Percentiles rank a stretch among this genome's conserved stretches.
These are phyloP conservation scores for Dictyostelium brefeldianum DNA, from an alignment of 78 protist genomes.

Conservation along the genomic window DNA sequence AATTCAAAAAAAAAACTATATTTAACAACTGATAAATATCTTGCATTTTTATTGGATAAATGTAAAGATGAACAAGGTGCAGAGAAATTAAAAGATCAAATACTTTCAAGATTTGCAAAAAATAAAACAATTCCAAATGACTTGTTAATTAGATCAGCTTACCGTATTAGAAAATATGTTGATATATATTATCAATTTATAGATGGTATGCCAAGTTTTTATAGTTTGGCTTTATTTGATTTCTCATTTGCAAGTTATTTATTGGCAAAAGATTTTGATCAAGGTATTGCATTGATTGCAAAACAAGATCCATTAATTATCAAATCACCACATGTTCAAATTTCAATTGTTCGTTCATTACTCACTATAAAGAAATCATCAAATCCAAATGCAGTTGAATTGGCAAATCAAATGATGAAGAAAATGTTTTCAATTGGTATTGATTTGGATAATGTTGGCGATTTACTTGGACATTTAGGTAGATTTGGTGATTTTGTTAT, in stretches of 20 bases:
- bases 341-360: neutral
- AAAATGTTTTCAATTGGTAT: neutral
- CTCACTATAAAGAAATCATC: neutral
- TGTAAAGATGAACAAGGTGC: too few species aligned
- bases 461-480: neutral
- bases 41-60: neutral
- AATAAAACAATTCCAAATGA: neutral
- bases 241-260: neutral
- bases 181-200: neutral
- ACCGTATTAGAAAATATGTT: neutral
- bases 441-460: neutral
- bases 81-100: too few species aligned
- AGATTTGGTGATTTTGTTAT: neutral
- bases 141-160: neutral
- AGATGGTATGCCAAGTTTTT: neutral
- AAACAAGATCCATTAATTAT: neutral
- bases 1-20: neutral
- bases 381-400: neutral
- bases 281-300: neutral
- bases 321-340: neutral
- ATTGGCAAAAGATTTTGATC: neutral
- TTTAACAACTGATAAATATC: neutral
- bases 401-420: neutral
- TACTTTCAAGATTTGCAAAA: too few species aligned
- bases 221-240: neutral